Conservation (phyloP, 768 basidiomycete genomes). For the Tulasnella sp. region DNA sequence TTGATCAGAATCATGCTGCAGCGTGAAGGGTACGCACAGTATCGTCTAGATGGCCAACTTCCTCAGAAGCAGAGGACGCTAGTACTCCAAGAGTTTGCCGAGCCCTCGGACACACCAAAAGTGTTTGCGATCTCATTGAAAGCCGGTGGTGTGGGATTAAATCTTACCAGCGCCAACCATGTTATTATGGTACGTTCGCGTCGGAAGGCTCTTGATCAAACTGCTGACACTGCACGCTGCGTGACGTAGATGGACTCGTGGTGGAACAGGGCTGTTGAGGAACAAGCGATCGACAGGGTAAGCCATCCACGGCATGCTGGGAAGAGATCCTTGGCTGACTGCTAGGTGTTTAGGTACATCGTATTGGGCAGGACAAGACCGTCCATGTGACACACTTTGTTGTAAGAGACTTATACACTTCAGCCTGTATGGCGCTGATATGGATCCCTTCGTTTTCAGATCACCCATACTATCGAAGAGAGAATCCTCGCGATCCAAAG, state of each 20-base stretch:
- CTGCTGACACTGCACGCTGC: neutral
- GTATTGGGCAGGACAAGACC: conserved; percentile 72
- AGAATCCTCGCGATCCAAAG: conserved; percentile 75
- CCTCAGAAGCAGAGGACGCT: conserved; percentile 67
- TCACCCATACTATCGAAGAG: conserved; percentile 65
- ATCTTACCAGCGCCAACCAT: conserved; percentile 71
- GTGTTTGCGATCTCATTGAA: conserved; percentile 65
- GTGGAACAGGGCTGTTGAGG: conserved; percentile 82
- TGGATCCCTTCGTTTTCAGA: conserved; percentile 29
- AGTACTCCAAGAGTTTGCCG: conserved; percentile 69
- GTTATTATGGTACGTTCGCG: conserved; percentile 62
- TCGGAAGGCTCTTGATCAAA: neutral
- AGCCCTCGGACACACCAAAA: conserved; percentile 57
- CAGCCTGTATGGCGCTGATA: neutral
- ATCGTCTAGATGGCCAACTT: conserved; percentile 90
- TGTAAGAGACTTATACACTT: conserved; percentile 32
- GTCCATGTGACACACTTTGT: conserved; percentile 83
- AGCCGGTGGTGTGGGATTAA: conserved; percentile 87
- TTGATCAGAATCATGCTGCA: conserved; percentile 62
- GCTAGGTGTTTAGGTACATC: conserved; percentile 36
- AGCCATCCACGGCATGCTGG: neutral
- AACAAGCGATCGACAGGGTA: conserved; percentile 77
- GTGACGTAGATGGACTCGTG: conserved; percentile 78
- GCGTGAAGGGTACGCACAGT: conserved; percentile 56
- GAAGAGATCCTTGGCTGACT: too few relatives aligned